Conservation (phyloP, 2,329 filamentous ascomycete species). For the Aspergillus piperis region DNA sequence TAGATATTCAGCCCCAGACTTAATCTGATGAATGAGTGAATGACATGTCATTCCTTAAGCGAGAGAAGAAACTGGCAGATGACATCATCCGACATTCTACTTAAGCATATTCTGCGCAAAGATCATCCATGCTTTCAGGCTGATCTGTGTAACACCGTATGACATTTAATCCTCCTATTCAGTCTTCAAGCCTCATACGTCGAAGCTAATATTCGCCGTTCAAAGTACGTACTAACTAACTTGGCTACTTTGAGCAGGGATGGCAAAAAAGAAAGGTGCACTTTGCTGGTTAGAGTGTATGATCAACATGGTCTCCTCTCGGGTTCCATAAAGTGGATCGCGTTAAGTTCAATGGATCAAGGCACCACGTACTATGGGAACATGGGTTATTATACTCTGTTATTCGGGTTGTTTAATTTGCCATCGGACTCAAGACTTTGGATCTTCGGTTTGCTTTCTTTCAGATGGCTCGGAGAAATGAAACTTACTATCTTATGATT, state of each 20-base stretch:
- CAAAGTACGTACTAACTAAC: no score
- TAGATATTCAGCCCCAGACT: no score
- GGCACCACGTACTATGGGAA: neutral
- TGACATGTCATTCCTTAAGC: no score
- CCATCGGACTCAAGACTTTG: neutral
- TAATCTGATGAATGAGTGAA: no score
- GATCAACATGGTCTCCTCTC: slow-evolving; percentile 2
- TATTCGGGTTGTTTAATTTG: neutral
- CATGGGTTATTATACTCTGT: neutral
- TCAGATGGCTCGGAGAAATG: neutral
- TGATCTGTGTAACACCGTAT: neutral
- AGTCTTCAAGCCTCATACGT: neutral
- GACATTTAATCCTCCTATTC: neutral
- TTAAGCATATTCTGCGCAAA: no score
- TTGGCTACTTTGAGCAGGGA: no score
- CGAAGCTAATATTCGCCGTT: neutral
- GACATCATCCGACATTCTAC: neutral
- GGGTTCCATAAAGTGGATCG: neutral
- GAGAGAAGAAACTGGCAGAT: neutral
- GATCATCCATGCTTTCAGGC: neutral
- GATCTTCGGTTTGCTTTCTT: neutral
- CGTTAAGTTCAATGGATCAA: neutral
- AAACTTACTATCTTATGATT: no score
- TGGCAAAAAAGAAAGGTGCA: neutral
- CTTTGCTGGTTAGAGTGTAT: neutral